Conservation (phyloP, 2,329 filamentous ascomycete genomes). For the Aspergillus novofumigatus region DNA sequence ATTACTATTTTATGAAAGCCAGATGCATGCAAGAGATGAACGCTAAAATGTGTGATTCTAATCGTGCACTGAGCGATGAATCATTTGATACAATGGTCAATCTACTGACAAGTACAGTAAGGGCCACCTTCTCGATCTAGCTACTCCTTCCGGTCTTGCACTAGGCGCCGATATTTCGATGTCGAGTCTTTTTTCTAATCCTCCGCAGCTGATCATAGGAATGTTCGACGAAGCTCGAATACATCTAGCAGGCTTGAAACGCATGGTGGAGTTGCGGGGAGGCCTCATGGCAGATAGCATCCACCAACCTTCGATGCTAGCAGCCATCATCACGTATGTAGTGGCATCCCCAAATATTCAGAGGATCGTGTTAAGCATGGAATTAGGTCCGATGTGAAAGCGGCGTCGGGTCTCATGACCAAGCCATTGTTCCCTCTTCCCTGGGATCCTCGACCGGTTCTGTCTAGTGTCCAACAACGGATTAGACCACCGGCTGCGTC, state of each 20-base stretch:
- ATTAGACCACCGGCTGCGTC: constrained; percentile 26
- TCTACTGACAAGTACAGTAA: constrained; percentile 34
- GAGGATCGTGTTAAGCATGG: constrained; percentile 2
- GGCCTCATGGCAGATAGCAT: constrained; percentile 26
- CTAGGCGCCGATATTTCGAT: background rate
- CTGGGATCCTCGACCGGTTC: constrained; percentile 29
- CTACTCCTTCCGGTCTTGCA: background rate
- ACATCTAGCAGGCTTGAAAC: constrained; percentile 35
- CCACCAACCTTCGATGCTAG: constrained; percentile 19
- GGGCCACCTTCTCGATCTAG: constrained; percentile 1
- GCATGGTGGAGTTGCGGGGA: constrained; percentile 36
- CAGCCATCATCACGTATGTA: constrained; percentile 28
- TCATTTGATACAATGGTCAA: constrained; percentile 37
- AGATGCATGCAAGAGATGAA: constrained; percentile 33
- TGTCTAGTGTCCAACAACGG: constrained; percentile 21
- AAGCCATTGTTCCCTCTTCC: constrained; percentile 33
- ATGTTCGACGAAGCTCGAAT: constrained; percentile 36
- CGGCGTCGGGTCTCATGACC: constrained; percentile 30
- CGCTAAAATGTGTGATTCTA: constrained; percentile 26
- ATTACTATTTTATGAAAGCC: constrained; percentile 38
- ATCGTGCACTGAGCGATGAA: constrained; percentile 25
- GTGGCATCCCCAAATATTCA: background rate
- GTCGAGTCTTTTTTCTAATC: constrained; percentile 7
- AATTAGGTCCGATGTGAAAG: constrained; percentile 31
- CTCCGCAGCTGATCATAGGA: constrained; percentile 32